These are phyloP conservation scores for Thalassiosira sp. DNA, from an alignment of 352 stramenopile genomes.

Conservation along the genomic window DNA sequence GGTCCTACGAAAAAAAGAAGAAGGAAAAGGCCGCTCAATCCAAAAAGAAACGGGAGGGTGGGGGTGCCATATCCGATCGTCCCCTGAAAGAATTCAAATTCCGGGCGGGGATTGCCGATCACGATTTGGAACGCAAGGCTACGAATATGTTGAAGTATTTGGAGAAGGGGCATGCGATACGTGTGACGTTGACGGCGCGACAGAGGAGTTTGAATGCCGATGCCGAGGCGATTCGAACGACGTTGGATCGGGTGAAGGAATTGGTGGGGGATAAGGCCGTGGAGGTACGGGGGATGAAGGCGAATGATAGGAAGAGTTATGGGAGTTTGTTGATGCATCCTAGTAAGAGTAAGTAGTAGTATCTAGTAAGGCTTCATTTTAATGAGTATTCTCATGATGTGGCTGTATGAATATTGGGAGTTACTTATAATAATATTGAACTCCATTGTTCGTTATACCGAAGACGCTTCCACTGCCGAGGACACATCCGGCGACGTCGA, in stretches of 20 bases:
- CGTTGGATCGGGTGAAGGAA: slow-evolving; percentile 61
- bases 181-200: slow-evolving; percentile 64
- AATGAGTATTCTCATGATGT: too few relatives aligned
- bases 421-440: too few relatives aligned
- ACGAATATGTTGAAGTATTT: slow-evolving; percentile 62
- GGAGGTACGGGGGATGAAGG: slow-evolving; percentile 49
- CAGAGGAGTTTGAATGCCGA: slow-evolving; percentile 49
- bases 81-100: slow-evolving; percentile 69
- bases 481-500: too few relatives aligned
- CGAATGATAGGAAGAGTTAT: slow-evolving; percentile 47
- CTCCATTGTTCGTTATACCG: too few relatives aligned
- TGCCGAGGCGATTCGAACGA: slow-evolving; percentile 51
- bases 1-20: slow-evolving; percentile 52
- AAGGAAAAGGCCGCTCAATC: slow-evolving; percentile 6
- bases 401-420: too few relatives aligned
- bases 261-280: slow-evolving; percentile 59
- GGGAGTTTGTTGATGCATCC: slow-evolving; percentile 54
- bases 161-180: slow-evolving; percentile 59
- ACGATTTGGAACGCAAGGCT: slow-evolving; percentile 73
- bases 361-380: too few relatives aligned
- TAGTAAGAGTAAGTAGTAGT: slow-evolving; percentile 29
- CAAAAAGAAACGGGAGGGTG: slow-evolving; percentile 41
- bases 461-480: too few relatives aligned
- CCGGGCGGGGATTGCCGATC: slow-evolving; percentile 65
- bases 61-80: slow-evolving; percentile 35